Percentiles rank a stretch among this genome's conserved stretches.
phyloP scores from a whole-genome alignment of 306 rosid species.

The Cyamopsis tetragonoloba region DNA sequence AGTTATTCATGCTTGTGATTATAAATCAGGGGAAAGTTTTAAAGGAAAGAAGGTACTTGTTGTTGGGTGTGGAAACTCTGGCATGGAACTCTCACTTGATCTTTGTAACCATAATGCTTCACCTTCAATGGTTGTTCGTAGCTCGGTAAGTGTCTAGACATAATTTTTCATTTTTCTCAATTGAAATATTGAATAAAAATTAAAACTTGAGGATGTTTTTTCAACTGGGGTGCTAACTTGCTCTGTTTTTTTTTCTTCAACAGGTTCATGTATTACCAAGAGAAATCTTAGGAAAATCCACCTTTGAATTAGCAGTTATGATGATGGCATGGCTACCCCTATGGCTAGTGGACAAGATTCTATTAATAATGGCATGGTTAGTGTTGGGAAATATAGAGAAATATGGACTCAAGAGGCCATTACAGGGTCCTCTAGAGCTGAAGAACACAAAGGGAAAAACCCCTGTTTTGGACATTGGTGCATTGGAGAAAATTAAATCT shows the following conservation, averaged over 20 bases:
- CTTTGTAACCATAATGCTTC: slow-evolving; percentile 78
- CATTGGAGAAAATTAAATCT: slow-evolving; percentile 72
- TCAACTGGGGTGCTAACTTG: slow-evolving; percentile 30
- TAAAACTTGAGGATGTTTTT: neutral
- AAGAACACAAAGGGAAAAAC: slow-evolving; percentile 80
- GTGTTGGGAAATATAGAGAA: slow-evolving; percentile 59
- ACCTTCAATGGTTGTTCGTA: slow-evolving; percentile 78
- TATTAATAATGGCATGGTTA: slow-evolving; percentile 65
- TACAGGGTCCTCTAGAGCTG: slow-evolving; percentile 64
- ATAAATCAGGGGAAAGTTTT: slow-evolving; percentile 75
- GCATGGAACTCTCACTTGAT: slow-evolving; percentile 93
- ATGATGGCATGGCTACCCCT: slow-evolving; percentile 84
- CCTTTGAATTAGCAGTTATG: slow-evolving; percentile 64
- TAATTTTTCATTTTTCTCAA: neutral
- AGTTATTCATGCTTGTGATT: slow-evolving; percentile 62
- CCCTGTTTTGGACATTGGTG: slow-evolving; percentile 89
- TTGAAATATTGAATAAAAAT: neutral
- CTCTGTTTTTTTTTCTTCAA: slow-evolving; percentile 30
- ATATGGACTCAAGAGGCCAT: slow-evolving; percentile 72
- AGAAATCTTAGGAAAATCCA: slow-evolving; percentile 72
- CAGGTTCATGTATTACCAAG: slow-evolving; percentile 89
- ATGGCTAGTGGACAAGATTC: slow-evolving; percentile 71
- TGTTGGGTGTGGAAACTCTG: slow-evolving; percentile 94
- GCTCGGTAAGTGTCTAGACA: slow-evolving; percentile 55
- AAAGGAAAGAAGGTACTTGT: slow-evolving; percentile 81